Conservation (phyloP, 2,329 filamentous ascomycete genomes). For the Lachnellula suecica region DNA sequence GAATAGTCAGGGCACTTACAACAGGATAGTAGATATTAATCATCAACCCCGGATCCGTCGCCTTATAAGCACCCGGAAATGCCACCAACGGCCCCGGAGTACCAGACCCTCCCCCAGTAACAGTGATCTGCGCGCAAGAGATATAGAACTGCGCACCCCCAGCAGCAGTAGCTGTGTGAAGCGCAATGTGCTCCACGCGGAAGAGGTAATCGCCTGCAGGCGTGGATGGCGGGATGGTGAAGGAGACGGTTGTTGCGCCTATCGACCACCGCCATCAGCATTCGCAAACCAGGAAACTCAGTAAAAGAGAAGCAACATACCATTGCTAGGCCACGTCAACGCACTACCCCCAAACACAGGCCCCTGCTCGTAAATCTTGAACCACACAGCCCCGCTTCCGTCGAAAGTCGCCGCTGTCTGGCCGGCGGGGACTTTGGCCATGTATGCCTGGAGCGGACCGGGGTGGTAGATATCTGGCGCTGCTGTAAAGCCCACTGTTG, state of each 20-base stretch:
- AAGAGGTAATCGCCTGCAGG: conserved; percentile 37
- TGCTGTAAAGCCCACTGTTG: conserved; percentile 12
- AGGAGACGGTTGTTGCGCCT: background rate
- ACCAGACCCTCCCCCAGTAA: conserved; percentile 38
- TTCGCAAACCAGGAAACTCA: conserved; percentile 17
- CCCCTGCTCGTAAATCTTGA: conserved; percentile 17
- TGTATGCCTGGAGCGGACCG: conserved; percentile 16
- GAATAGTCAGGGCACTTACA: conserved; percentile 24
- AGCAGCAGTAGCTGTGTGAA: conserved; percentile 7
- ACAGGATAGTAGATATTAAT: conserved; percentile 34
- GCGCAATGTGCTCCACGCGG: conserved; percentile 32
- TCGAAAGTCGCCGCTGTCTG: conserved; percentile 9
- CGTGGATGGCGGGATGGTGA: conserved; percentile 16
- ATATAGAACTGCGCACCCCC: conserved; percentile 24
- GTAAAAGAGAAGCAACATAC: background rate
- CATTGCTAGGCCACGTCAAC: background rate
- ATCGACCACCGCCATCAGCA: conserved; percentile 1
- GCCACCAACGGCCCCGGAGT: conserved; percentile 31
- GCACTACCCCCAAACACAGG: background rate
- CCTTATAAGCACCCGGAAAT: conserved; percentile 35
- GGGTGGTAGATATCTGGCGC: conserved; percentile 18
- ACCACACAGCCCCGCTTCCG: conserved; percentile 17
- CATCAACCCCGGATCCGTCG: conserved; percentile 29
- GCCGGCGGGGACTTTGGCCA: conserved; percentile 12
- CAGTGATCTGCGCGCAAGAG: conserved; percentile 39